Percentiles rank a stretch among this genome's conserved stretches.
phyloP scores from a whole-genome alignment of 2,329 filamentous ascomycete species.

The Grosmannia clavigera region DNA sequence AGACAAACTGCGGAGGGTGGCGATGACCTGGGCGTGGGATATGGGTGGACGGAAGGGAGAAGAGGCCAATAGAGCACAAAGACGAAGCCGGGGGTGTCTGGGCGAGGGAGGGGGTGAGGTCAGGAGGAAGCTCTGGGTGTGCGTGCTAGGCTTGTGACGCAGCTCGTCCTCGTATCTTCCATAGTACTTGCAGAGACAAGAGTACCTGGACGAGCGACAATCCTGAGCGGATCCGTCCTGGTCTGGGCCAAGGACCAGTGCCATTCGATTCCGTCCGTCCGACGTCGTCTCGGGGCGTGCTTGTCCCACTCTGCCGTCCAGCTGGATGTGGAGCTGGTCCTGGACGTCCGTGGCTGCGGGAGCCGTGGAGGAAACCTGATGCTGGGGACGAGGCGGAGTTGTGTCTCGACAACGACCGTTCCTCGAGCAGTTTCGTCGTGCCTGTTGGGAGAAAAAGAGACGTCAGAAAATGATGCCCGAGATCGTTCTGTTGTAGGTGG shows the following conservation, averaged over 20 bases:
- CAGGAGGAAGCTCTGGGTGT: background rate
- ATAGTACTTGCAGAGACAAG: background rate
- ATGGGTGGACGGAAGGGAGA: slow-evolving; percentile 8
- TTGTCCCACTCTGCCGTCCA: slow-evolving; percentile 2
- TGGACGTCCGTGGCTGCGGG: slow-evolving; percentile 4
- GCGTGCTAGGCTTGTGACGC: background rate
- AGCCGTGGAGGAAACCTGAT: background rate
- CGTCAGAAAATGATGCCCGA: background rate
- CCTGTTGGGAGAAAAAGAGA: background rate
- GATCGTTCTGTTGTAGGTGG: background rate
- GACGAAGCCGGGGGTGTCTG: no score
- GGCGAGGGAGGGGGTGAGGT: background rate
- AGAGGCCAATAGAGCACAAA: background rate
- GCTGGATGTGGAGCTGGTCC: background rate
- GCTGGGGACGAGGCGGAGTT: background rate
- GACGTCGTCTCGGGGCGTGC: slow-evolving; percentile 5
- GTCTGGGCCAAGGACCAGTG: background rate
- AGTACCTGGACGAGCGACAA: background rate
- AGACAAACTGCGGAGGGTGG: slow-evolving; percentile 5
- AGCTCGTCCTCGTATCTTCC: background rate
- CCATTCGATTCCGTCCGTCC: slow-evolving; percentile 11
- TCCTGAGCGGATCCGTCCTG: background rate
- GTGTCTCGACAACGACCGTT: no score
- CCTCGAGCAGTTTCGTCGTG: background rate
- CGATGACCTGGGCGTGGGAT: background rate